Evolutionary conservation across 257 asterid genomes (phyloP), one percentile per base, ranked within the genome.

Genomic region (Buddleja alternifolia): DNA sequence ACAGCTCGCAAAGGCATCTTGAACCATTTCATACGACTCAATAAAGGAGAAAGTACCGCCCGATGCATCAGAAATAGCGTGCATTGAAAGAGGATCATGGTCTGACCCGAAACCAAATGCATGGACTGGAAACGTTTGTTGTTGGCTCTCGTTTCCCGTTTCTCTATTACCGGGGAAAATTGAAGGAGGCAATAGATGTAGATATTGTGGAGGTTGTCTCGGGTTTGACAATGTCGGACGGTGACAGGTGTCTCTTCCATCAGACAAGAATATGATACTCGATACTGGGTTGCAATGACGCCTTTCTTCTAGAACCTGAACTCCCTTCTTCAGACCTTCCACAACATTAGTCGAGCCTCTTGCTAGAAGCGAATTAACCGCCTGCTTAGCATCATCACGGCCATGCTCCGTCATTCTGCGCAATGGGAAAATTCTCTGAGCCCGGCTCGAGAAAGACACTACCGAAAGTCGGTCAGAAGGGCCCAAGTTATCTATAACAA

Each of bases 211-310:
- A 45, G 10, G 44, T 21, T 25, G 32, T 19, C 71, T 7, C 7
- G 53, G 54, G 10, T 9, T 11, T 17, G 36, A 5, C 17, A 46
- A 68, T 0, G 34, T 14, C 32, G 8, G 16, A 54, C 0, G 7
- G 16, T 16, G 21, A 29, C 70, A 40, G 29, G 61, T 62, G 55
- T 62, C 70, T 15, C 42, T 42, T 8, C 76, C 76, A 52, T 71
- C 76, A 9, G 82, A 77, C 62, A 77, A 50, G 75, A 77, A 77
- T 5, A 77, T 61, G 63, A 77, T 77, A 68, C 82, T 67, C 1
- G 82, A 14, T 0, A 77, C 78, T 0, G 82, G 78, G 47, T 77
- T 77, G 14, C 15, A 37, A 4, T 37, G 52, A 9, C 10, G 67
- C 50, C 75, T 44, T 46, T 77, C 72, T 37, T 67, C 78, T 10